These are phyloP conservation scores for Aspergillus neotritici DNA, from an alignment of 2,329 filamentous ascomycete genomes.

Conservation along the genomic window DNA sequence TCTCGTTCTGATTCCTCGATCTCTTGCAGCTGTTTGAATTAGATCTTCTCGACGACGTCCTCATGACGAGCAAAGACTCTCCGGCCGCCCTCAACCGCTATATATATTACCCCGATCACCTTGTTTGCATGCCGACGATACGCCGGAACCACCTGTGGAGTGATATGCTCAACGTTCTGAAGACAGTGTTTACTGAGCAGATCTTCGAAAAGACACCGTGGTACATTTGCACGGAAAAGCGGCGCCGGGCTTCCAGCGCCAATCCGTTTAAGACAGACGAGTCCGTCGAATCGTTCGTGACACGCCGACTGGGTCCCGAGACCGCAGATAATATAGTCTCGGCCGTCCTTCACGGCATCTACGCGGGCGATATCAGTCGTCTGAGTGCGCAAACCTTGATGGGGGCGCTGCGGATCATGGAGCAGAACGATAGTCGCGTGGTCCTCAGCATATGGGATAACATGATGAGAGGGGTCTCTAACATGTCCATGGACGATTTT, in stretches of 20 bases:
- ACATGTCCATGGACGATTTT: constrained; percentile 22
- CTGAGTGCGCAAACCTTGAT: constrained; percentile 66
- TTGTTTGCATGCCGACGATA: constrained; percentile 58
- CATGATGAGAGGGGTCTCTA: constrained; percentile 5
- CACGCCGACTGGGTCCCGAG: constrained; percentile 48
- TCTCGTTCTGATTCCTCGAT: constrained; percentile 2
- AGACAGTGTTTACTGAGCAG: constrained; percentile 47
- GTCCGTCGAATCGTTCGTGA: constrained; percentile 64
- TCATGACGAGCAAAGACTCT: constrained; percentile 48
- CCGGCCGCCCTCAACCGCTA: constrained; percentile 61
- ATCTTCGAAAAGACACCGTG: constrained; percentile 47
- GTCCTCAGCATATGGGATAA: constrained; percentile 13
- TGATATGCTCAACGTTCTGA: constrained; percentile 26
- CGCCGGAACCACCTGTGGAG: constrained; percentile 20
- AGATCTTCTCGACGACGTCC: constrained; percentile 51
- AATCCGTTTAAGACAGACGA: constrained; percentile 51
- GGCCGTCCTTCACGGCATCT: constrained; percentile 77
- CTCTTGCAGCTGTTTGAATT: constrained; percentile 52
- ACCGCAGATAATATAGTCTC: constrained; percentile 69
- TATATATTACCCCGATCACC: constrained; percentile 81
- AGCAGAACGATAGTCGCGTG: constrained; percentile 27
- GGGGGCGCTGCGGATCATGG: constrained; percentile 46
- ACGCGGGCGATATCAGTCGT: constrained; percentile 79
- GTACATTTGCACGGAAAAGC: constrained; percentile 31
- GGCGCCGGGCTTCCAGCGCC: constrained; percentile 18